Conservation (phyloP, 805 yeast genomes). For the Danielia oregonensis region DNA sequence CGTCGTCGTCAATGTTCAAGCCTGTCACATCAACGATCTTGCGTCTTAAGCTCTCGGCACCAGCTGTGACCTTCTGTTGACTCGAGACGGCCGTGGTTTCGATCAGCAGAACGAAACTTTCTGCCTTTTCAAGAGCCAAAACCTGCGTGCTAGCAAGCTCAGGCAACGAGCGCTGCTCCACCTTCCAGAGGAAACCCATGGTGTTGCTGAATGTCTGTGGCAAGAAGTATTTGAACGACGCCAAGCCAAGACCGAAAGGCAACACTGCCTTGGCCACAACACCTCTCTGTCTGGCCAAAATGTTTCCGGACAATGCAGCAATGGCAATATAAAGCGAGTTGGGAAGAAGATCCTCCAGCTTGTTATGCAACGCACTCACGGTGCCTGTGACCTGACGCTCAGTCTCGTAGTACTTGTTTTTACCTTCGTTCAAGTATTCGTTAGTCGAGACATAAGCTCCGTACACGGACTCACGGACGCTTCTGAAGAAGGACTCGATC, state of each 20-base stretch:
- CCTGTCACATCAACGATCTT: constrained; percentile 60
- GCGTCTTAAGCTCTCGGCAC: constrained; percentile 38
- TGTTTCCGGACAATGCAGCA: constrained; percentile 69
- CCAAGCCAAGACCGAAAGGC: constrained; percentile 60
- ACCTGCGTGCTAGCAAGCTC: constrained; percentile 61
- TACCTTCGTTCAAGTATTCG: constrained; percentile 42
- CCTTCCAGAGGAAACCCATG: constrained; percentile 50
- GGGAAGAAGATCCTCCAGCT: constrained; percentile 67
- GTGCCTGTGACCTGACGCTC: constrained; percentile 66
- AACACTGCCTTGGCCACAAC: constrained; percentile 48
- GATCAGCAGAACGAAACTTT: constrained; percentile 32
- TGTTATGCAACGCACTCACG: constrained; percentile 58
- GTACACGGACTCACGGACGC: constrained; percentile 43
- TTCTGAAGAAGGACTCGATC: constrained; percentile 47
- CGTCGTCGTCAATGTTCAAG: constrained; percentile 60
- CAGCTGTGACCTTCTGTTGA: constrained; percentile 30
- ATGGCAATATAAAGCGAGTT: constrained; percentile 64
- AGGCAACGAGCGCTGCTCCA: constrained; percentile 61
- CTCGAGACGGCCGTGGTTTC: constrained; percentile 41
- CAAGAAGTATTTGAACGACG: constrained; percentile 63
- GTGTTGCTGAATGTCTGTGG: constrained; percentile 72
- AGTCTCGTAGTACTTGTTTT: constrained; percentile 48
- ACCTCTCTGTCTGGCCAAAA: constrained; percentile 66
- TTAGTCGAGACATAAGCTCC: constrained; percentile 23
- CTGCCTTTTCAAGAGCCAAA: constrained; percentile 43